Evolutionary conservation across 768 basidiomycete species (phyloP).

Genomic region (Hygrocybe coccinea): DNA sequence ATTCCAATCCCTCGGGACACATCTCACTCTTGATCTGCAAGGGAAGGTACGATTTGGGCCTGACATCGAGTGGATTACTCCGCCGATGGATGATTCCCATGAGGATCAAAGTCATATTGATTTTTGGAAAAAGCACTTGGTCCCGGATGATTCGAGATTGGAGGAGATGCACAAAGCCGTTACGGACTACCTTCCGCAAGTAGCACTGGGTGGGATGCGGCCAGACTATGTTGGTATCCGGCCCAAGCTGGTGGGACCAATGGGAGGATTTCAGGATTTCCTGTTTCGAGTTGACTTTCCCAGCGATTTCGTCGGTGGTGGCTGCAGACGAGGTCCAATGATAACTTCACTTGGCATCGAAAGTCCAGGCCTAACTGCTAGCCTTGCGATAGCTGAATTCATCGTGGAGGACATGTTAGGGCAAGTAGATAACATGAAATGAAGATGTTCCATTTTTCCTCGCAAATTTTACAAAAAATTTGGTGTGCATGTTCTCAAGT

Average conservation of each 20-base stretch:
- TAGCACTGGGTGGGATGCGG: constrained; percentile 54
- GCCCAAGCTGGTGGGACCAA: constrained; percentile 77
- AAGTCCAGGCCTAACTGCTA: constrained; percentile 85
- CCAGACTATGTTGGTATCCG: constrained; percentile 84
- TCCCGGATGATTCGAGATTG: constrained; percentile 57
- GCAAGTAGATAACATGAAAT: background rate
- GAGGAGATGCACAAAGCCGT: constrained; percentile 68
- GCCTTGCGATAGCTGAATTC: constrained; percentile 80
- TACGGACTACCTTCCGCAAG: constrained; percentile 64
- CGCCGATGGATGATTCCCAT: constrained; percentile 37
- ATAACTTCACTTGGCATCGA: constrained; percentile 87
- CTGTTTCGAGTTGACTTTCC: constrained; percentile 62
- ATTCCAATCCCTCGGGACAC: constrained; percentile 87
- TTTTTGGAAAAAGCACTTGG: constrained; percentile 70
- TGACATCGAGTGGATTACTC: constrained; percentile 81
- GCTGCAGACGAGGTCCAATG: constrained; percentile 45
- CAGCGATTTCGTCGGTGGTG: constrained; percentile 23
- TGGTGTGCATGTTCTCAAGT: constrained; percentile 6
- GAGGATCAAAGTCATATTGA: constrained; percentile 38
- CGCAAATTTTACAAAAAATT: background rate
- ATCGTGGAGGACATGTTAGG: constrained; percentile 61
- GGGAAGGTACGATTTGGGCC: constrained; percentile 89
- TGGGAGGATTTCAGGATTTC: constrained; percentile 81
- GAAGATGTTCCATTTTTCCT: background rate
- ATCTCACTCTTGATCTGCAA: constrained; percentile 81